phyloP scores from a whole-genome alignment of 2,329 filamentous ascomycete species.

The Aschersonia sp. region DNA sequence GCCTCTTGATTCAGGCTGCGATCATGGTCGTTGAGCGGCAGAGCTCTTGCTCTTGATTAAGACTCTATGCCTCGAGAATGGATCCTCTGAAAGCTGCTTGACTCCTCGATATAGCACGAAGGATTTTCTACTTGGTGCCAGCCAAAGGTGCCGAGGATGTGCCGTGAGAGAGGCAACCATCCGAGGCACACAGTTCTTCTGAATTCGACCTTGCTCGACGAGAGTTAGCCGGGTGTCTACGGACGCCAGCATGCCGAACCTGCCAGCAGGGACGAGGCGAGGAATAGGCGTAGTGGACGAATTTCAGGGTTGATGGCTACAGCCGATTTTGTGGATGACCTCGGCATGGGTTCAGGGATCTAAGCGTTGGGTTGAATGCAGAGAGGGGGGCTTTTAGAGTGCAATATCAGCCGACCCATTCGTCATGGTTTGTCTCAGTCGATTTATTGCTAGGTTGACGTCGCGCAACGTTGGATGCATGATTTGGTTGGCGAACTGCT shows the following conservation, averaged over 20 bases:
- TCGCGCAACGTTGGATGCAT: background rate
- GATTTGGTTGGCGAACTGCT: background rate
- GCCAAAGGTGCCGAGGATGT: too few relatives aligned
- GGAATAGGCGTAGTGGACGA: background rate
- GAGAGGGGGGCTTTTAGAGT: background rate
- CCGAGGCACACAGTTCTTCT: too few relatives aligned
- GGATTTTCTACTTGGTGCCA: too few relatives aligned
- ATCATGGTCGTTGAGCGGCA: background rate
- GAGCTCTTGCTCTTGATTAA: too few relatives aligned
- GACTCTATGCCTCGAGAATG: too few relatives aligned
- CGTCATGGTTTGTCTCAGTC: background rate
- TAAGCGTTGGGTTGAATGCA: background rate
- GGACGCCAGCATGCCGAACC: background rate
- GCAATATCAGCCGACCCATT: background rate
- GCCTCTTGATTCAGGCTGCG: background rate
- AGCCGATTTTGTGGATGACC: background rate
- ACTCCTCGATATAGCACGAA: too few relatives aligned
- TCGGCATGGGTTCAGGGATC: background rate
- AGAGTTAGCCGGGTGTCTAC: background rate
- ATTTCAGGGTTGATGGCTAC: background rate
- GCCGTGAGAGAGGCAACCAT: too few relatives aligned
- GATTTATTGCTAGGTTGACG: background rate
- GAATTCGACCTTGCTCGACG: background rate
- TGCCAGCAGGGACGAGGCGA: background rate
- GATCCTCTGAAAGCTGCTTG: too few relatives aligned